Conservation (phyloP, 306 rosid genomes). For the Cicer judaicum region DNA sequence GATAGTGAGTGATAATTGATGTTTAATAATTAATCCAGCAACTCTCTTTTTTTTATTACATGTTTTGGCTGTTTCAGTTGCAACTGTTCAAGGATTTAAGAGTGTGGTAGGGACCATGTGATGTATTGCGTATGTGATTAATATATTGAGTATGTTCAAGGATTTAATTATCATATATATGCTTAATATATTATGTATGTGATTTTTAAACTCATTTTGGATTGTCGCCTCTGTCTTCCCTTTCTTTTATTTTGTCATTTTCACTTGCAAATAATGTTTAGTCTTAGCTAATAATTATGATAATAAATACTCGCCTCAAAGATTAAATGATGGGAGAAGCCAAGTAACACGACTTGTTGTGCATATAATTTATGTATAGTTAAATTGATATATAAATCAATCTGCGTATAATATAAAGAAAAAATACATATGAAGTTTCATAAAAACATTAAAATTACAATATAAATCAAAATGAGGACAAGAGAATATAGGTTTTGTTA, state of each 20-base stretch:
- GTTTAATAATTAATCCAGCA: constrained; percentile 48
- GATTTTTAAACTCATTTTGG: constrained; percentile 25
- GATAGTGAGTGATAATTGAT: constrained; percentile 37
- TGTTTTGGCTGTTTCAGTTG: constrained; percentile 47
- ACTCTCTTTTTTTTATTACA: constrained; percentile 39
- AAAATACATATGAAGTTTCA: no score
- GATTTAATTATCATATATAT: neutral
- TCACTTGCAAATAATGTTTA: constrained; percentile 8
- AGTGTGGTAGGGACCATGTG: constrained; percentile 51
- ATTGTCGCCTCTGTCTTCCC: constrained; percentile 36
- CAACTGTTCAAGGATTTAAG: constrained; percentile 41
- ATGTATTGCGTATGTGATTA: constrained; percentile 45
- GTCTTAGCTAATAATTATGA: neutral
- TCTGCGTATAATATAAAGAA: no score
- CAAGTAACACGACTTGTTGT: no score
- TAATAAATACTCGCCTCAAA: no score
- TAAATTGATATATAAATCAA: no score
- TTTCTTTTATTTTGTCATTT: constrained; percentile 42
- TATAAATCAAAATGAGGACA: no score
- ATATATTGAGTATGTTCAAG: neutral
- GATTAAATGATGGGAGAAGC: no score
- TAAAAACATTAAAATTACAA: no score
- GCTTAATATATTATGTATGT: constrained; percentile 21
- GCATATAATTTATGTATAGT: no score
- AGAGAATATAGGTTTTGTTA: no score